Conservation (phyloP, 2,329 filamentous ascomycete genomes). For the Sodiomyces alkalinus region DNA sequence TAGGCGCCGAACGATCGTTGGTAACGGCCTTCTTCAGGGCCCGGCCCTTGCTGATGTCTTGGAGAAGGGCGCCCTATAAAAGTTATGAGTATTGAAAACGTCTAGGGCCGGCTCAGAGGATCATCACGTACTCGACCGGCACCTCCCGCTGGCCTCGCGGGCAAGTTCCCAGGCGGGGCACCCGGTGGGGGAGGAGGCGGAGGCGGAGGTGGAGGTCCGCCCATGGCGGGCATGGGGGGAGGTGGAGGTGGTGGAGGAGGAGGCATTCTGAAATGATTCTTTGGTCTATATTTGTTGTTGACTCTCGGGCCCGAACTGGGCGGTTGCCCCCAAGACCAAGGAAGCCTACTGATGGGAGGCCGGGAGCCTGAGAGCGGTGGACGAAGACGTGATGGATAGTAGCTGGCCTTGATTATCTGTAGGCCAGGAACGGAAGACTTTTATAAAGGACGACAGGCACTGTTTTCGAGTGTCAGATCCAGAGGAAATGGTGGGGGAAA, state of each 20-base stretch:
- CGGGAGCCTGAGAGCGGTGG: background rate
- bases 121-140: constrained; percentile 42
- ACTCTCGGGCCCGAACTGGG: background rate
- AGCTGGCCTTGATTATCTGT: too few relatives aligned
- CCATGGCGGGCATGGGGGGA: constrained; percentile 39
- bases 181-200: constrained; percentile 44
- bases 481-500: too few relatives aligned
- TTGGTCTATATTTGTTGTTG: background rate
- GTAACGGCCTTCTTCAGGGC: constrained; percentile 73
- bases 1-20: constrained; percentile 81
- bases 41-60: constrained; percentile 73
- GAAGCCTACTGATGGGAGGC: background rate
- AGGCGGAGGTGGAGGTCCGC: constrained; percentile 47
- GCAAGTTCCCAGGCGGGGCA: constrained; percentile 28
- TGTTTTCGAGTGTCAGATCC: too few relatives aligned
- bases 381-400: too few relatives aligned
- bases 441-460: too few relatives aligned
- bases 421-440: too few relatives aligned
- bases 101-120: too few relatives aligned
- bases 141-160: constrained; percentile 39
- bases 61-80: constrained; percentile 63
- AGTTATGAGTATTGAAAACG: constrained; percentile 5
- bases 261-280: constrained; percentile 21
- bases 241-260: constrained; percentile 59
- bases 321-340: background rate